Base-by-base conservation (phyloP, 106 monocot genomes). In the Allium cepa region DNA sequence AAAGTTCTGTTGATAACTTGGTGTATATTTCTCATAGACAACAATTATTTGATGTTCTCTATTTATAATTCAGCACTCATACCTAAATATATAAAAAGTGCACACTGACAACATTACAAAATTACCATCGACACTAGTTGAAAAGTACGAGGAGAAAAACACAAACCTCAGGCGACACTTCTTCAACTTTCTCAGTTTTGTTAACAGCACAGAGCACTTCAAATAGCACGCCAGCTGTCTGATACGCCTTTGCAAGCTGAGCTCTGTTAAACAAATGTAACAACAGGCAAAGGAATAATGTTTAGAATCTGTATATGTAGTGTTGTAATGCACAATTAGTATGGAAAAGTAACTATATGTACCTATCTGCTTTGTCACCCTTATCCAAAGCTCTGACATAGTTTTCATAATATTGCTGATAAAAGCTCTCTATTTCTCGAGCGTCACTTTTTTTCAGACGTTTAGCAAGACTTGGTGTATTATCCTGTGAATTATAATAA, bases 201-300 rank as follows among this genome's bases (percentile, higher is more conserved):
- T 92, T 93, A 74, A 99, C 97, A 7, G 97, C 97, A 59, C 92
- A 92, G 36, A 99, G 90, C 36, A 99, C 97, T 82, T 99, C 97
- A 57, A 93, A 99, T 14, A 99, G 92, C 45, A 99, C 92, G 46
- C 97, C 92, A 11, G 97, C 97, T 53, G 86, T 90, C 62, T 99
- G 92, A 67, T 99, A 99, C 13, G 97, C 97, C 72, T 99, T 99
- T 49, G 87, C 92, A 14, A 99, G 89, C 57, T 92, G 97, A n/a
- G 84, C 92, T 63, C 97, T 97, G 72, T 53, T 11, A 22, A 67
- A 27, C n/a, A 73, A 17, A 74, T 12, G 17, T 46, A 4, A 15
- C 17, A 6, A 10, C 3, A 5, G 36, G 36, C 36, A 36, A 36
- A 36, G 36, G 36, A 36, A 5, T 5, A 0, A 36, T 36, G 36